Percentiles rank a stretch among this genome's conserved stretches.
Evolutionary conservation across 1,284 basidiomycete species (phyloP).

Genomic region (Agaricales sp.): DNA sequence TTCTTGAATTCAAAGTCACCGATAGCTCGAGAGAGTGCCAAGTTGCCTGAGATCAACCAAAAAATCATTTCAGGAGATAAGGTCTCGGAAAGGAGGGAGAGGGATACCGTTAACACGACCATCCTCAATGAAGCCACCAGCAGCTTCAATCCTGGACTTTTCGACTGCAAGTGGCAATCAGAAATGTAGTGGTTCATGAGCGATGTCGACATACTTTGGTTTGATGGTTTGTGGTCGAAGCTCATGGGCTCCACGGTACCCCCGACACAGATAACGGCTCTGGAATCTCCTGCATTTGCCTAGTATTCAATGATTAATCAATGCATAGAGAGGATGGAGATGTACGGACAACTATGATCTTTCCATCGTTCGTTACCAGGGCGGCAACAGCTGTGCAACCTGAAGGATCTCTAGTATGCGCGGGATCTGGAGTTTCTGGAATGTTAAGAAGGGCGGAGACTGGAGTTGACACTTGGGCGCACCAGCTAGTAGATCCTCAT

Average conservation of each 20-base stretch:
- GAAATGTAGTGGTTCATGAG: constrained; percentile 7
- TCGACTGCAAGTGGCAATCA: constrained; percentile 45
- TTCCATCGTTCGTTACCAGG: constrained; percentile 68
- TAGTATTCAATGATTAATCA: constrained; percentile 21
- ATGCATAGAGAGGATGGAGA: constrained; percentile 4
- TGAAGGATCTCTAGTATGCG: constrained; percentile 85
- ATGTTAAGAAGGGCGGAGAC: neutral
- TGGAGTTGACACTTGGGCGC: constrained; percentile 16
- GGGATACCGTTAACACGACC: constrained; percentile 90
- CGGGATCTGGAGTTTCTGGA: constrained; percentile 48
- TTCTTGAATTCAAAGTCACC: constrained; percentile 99
- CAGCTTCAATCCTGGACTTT: constrained; percentile 77
- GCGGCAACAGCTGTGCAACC: constrained; percentile 95
- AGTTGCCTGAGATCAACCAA: constrained; percentile 74
- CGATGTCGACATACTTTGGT: constrained; percentile 48
- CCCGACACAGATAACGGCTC: constrained; percentile 81
- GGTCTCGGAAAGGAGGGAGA: constrained; percentile 1
- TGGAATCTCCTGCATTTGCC: constrained; percentile 98
- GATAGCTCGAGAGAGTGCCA: constrained; percentile 90
- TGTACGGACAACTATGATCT: constrained; percentile 68
- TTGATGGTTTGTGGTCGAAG: constrained; percentile 93
- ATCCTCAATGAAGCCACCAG: constrained; percentile 97
- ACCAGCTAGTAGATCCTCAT: constrained; percentile 90
- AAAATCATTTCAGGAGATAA: too few species aligned
- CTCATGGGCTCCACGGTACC: constrained; percentile 86